A percentile compares a stretch with the other conserved stretches of the same genome.
Conservation (phyloP, 169 alveolate genomes). For the Amoebophrya sp. region DNA sequence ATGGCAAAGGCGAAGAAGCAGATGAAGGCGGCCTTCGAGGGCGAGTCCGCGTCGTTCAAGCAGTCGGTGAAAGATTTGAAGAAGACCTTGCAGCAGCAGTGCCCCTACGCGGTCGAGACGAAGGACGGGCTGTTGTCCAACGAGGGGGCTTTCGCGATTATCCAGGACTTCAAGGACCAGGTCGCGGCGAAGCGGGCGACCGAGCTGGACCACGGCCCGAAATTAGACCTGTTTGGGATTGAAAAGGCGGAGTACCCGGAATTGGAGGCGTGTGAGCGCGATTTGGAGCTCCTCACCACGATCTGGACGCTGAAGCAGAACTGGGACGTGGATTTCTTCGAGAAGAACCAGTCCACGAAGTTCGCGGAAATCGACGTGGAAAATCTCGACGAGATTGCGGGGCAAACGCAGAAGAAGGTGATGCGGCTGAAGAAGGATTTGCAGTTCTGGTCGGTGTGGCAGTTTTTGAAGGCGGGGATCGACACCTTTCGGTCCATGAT, state of each 20-base stretch:
- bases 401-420: conserved; percentile 36
- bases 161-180: conserved; percentile 42
- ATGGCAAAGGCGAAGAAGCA: conserved; percentile 40
- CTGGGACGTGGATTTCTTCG: conserved; percentile 48
- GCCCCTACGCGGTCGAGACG: neutral
- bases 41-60: conserved; percentile 38
- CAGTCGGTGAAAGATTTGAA: conserved; percentile 24
- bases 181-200: conserved; percentile 38
- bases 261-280: conserved; percentile 40
- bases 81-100: neutral
- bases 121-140: conserved; percentile 30
- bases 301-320: conserved; percentile 50
- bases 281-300: conserved; percentile 36
- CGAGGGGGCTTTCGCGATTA: conserved; percentile 45
- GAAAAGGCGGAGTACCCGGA: conserved; percentile 42
- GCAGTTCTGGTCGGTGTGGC: conserved; percentile 51
- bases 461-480: conserved; percentile 48
- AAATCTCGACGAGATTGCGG: conserved; percentile 36
- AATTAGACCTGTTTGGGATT: conserved; percentile 47
- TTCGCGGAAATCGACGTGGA: conserved; percentile 39
- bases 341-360: conserved; percentile 35
- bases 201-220: conserved; percentile 43
- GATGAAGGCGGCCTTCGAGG: conserved; percentile 47
- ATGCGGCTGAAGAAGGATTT: conserved; percentile 37
- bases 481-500: conserved; percentile 54